Evolutionary conservation across 345 rosid genomes (phyloP).

Genomic region (Streptanthus diversifolius): DNA sequence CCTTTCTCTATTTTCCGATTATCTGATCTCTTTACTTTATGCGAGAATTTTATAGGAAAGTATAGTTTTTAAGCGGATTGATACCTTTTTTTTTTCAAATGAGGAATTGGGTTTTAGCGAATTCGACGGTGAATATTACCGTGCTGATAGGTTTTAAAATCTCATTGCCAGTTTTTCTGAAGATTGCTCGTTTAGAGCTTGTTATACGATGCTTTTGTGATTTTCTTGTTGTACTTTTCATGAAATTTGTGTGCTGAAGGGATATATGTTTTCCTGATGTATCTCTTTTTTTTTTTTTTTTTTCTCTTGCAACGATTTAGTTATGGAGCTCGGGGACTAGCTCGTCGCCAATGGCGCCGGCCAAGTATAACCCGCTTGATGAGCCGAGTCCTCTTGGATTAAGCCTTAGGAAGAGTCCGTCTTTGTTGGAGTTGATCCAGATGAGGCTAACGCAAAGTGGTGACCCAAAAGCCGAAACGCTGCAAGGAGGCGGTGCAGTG

Average conservation of each 20-base stretch:
- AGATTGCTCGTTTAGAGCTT: constrained; percentile 4
- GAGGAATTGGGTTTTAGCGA: background rate
- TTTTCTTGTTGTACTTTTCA: background rate
- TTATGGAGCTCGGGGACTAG: constrained; percentile 63
- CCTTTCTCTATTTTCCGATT: constrained; percentile 41
- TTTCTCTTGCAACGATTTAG: constrained; percentile 17
- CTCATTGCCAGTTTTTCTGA: background rate
- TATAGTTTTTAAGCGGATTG: background rate
- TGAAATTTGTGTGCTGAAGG: background rate
- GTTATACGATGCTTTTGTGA: background rate
- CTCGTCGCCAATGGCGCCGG: constrained; percentile 47
- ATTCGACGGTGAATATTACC: background rate
- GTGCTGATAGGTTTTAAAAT: background rate
- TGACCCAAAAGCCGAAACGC: constrained; percentile 27
- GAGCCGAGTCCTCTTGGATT: constrained; percentile 97
- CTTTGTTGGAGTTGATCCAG: constrained; percentile 88
- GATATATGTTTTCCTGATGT: background rate
- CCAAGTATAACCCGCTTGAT: constrained; percentile 76
- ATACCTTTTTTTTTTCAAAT: background rate
- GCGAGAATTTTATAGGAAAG: background rate
- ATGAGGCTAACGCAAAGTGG: constrained; percentile 74
- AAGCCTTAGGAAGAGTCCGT: constrained; percentile 88
- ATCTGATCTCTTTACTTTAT: constrained; percentile 8
- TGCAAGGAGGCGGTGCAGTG: constrained; percentile 22
- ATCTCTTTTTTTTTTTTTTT: background rate